Evolutionary conservation across 2,329 filamentous ascomycete species (phyloP), one percentile per base, ranked within the genome.

Genomic region (Beauveria medogensis): DNA sequence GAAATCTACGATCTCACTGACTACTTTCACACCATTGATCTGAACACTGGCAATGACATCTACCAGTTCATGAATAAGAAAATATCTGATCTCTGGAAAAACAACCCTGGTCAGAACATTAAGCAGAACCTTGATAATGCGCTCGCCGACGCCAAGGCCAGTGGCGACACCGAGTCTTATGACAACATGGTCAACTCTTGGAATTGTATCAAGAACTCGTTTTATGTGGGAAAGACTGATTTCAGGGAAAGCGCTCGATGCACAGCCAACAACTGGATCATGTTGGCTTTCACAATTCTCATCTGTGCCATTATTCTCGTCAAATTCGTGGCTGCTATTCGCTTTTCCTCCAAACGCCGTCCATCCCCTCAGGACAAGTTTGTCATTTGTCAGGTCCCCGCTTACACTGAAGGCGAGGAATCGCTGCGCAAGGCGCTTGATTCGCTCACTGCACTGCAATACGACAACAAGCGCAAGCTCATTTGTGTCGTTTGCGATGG

Each of bases 381-480:
- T 69, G 92, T 99, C 68, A 97, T 99, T 66, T 97, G 94, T 75
- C 92, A 97, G 74, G 92, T 99, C 37, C 94, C 94, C 10, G 94
- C 94, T 5, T 99, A 99, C 71, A 99, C 94, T 0, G 94, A 99
- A 78, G 94, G 92, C 68, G 94, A 99, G 79, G 94, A 99, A 69
- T 93, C 92, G 4, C 79, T 99, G 9, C 83, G 94, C 60, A 95
- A 96, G 71, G 93, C 92, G 57, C 81, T 99, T 2, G 94, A 99
- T 72, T 97, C 94, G 1, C 82, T 97, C 62, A 97, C 94, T 18
- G 91, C 92, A 14, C 82, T 99, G 18, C 89, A 96, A 67, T 99
- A 99, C 68, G 94, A 99, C 76, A 97, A 99, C 77, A 99, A 99
- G 80, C 84, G 94, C 65, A 99, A 99, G 77, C 84, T 99, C 28